A percentile compares a stretch with the other conserved stretches of the same genome.
phyloP scores from a whole-genome alignment of 495 filamentous ascomycete species.

The Aspergillus panamensis region DNA sequence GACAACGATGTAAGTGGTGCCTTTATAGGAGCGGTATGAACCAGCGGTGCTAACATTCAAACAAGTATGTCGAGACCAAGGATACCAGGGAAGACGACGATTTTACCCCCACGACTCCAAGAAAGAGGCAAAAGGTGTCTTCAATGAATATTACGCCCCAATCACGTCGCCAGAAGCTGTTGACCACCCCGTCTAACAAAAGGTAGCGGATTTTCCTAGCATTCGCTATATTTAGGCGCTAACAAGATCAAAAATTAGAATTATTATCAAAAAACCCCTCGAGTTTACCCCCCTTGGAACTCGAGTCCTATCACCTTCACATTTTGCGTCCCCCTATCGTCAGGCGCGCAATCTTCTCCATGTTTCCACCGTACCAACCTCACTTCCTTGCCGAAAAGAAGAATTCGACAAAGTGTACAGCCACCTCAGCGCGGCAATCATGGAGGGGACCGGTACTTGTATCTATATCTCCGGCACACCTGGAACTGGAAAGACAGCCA shows the following conservation, averaged over 20 bases:
- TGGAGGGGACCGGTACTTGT: slow-evolving; percentile 86
- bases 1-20: slow-evolving; percentile 47
- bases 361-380: slow-evolving; percentile 84
- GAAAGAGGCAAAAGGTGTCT: slow-evolving; percentile 53
- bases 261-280: slow-evolving; percentile 83
- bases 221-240: background rate
- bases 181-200: slow-evolving; percentile 70
- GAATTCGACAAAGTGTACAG: slow-evolving; percentile 92
- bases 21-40: background rate
- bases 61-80: slow-evolving; percentile 40
- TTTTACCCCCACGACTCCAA: slow-evolving; percentile 52
- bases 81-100: slow-evolving; percentile 47
- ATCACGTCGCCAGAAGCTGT: slow-evolving; percentile 49
- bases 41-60: slow-evolving; percentile 14
- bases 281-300: slow-evolving; percentile 95
- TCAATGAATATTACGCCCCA: slow-evolving; percentile 56
- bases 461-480: slow-evolving; percentile 99
- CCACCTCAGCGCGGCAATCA: slow-evolving; percentile 91
- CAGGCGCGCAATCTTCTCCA: slow-evolving; percentile 85
- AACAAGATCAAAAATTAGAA: slow-evolving; percentile 35
- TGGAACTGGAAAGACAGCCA: slow-evolving; percentile 98
- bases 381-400: slow-evolving; percentile 84
- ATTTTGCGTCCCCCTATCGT: slow-evolving; percentile 82
- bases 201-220: slow-evolving; percentile 37
- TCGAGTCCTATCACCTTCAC: slow-evolving; percentile 71